Base-by-base conservation (phyloP, 805 yeast species). In the Metschnikowia matae region DNA sequence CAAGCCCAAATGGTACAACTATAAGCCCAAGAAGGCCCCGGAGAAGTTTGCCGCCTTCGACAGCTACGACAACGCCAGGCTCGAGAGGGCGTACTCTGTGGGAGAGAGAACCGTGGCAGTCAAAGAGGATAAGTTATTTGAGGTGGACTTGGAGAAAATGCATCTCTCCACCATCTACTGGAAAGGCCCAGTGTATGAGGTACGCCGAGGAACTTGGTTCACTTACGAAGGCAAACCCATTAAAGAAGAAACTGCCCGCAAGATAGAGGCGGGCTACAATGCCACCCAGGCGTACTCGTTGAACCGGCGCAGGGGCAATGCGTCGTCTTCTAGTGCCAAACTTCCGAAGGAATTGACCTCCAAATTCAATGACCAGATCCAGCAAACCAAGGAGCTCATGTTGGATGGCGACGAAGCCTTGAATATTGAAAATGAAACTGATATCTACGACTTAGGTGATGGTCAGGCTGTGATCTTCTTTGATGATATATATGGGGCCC, bases 151-250 rank as follows among this genome's bases (percentile, higher is more conserved):
- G 18, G 54, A 62, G 0, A 65, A 69, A 6, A 75, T 82, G 66
- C 75, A 74, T 44, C 64, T 91, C 59, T 56, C 68, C 3, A 95
- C 98, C 0, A 78, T 84, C 0, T 92, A 83, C 63, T 92, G 97
- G 97, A 83, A 81, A 6, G 97, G 97, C 1, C 94, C 97, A 0
- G 69, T 73, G 0, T 92, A 83, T 62, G 90, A 87, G 52, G 85
- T 92, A 1, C 73, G 96, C 42, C 70, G 97, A 48, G 96, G 96
- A 1, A 64, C 82, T 1, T 92, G 98, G 98, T 89, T 89, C 63
- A 68, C 74, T 35, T 62, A 77, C 8, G 79, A 79, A 46, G 81
- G 81, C 0, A 60, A 61, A 4, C 95, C 95, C 0, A 66, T 89
- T 26, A 60, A 73, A 8, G 70, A 71, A 1, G 65, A 68, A 1